These are phyloP conservation scores for Porphyrellus cyaneotinctus DNA, from an alignment of 768 basidiomycete species.

Conservation along the genomic window DNA sequence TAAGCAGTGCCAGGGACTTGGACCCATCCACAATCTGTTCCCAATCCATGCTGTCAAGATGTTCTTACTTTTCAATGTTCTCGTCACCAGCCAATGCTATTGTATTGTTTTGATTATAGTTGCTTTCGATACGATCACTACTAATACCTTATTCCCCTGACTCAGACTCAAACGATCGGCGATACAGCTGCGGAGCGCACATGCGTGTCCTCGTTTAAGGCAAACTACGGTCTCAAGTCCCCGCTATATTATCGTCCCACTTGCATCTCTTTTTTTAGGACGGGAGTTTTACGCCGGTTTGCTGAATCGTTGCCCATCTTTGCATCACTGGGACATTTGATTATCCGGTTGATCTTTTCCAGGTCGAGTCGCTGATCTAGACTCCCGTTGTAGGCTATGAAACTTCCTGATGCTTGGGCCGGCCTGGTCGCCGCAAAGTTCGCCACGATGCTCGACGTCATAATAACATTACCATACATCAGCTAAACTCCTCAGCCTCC, in stretches of 20 bases:
- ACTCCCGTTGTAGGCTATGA: neutral
- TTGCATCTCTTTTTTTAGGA: too few relatives aligned
- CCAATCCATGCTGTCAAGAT: neutral
- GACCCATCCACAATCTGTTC: neutral
- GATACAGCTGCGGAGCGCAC: too few relatives aligned
- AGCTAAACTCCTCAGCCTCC: too few relatives aligned
- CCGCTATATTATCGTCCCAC: too few relatives aligned
- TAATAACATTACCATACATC: neutral
- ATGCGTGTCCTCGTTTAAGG: too few relatives aligned
- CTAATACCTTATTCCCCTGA: neutral
- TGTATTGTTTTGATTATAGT: constrained; percentile 1
- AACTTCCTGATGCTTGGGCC: neutral
- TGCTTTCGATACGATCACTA: neutral
- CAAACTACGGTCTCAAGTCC: too few relatives aligned
- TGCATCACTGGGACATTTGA: too few relatives aligned
- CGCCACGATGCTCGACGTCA: neutral
- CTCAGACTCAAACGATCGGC: too few relatives aligned
- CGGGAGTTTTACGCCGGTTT: too few relatives aligned
- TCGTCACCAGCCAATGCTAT: neutral
- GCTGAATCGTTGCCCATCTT: too few relatives aligned
- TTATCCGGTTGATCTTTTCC: too few relatives aligned
- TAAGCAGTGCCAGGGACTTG: constrained; percentile 4
- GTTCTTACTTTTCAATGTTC: constrained; percentile 3
- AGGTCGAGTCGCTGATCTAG: too few relatives aligned
- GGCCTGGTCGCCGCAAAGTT: neutral